These are phyloP conservation scores for Chrysanthemum seticuspe DNA, from an alignment of 129 eudicot genomes.

Conservation along the genomic window DNA sequence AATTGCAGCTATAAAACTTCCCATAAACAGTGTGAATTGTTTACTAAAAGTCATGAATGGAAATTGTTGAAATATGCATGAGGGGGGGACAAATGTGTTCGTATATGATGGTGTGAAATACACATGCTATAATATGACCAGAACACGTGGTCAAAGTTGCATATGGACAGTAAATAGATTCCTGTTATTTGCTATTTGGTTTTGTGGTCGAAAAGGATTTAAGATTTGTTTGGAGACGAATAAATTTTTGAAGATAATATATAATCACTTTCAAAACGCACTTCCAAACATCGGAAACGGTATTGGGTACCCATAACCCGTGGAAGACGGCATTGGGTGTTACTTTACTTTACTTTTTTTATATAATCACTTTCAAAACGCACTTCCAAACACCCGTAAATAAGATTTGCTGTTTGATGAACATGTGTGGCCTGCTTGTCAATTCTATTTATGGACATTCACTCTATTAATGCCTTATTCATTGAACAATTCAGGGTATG, in stretches of 20 bases:
- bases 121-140: too few relatives aligned
- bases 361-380: too few relatives aligned
- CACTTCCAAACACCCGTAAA: too few relatives aligned
- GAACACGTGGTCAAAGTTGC: too few relatives aligned
- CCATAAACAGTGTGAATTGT: neutral
- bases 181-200: neutral
- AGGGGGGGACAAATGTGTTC: neutral
- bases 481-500: conserved; percentile 65
- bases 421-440: neutral
- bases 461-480: neutral
- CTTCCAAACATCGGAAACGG: too few relatives aligned
- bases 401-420: neutral
- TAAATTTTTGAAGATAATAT: too few relatives aligned
- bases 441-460: neutral
- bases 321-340: too few relatives aligned
- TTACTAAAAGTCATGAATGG: neutral
- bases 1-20: neutral
- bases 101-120: neutral
- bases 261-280: too few relatives aligned
- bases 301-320: too few relatives aligned
- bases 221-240: too few relatives aligned
- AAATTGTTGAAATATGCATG: conserved; percentile 1
- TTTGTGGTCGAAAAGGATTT: neutral
- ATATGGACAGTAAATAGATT: neutral
- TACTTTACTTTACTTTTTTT: too few relatives aligned